phyloP scores from a whole-genome alignment of 129 eudicot species.

The Ambrosia trifida region DNA sequence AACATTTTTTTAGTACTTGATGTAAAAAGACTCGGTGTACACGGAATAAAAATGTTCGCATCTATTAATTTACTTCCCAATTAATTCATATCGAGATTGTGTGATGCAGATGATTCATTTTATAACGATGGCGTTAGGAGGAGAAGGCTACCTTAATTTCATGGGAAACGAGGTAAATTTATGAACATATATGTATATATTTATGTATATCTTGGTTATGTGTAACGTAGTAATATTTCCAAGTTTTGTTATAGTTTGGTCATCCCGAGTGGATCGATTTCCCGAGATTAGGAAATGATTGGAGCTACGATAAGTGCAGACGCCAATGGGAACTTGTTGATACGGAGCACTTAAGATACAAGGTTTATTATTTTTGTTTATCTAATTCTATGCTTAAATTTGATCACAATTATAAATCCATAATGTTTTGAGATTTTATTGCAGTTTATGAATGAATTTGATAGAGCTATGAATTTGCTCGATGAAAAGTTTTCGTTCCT shows the following conservation, averaged over 20 bases:
- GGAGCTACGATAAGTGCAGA: conserved; percentile 87
- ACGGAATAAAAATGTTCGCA: neutral
- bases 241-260: conserved; percentile 65
- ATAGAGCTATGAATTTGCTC: conserved; percentile 85
- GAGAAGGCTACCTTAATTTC: conserved; percentile 98
- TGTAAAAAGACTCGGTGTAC: conserved; percentile 7
- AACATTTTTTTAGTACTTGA: neutral
- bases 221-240: neutral
- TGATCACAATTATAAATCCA: neutral
- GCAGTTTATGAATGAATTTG: conserved; percentile 90
- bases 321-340: conserved; percentile 98
- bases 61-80: conserved; percentile 8
- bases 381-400: neutral
- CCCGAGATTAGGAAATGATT: conserved; percentile 87
- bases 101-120: conserved; percentile 88
- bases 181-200: neutral
- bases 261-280: conserved; percentile 99
- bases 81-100: conserved; percentile 5
- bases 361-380: conserved; percentile 43
- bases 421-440: conserved; percentile 14
- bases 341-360: conserved; percentile 85
- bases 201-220: conserved; percentile 6
- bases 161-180: conserved; percentile 96
- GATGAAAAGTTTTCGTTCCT: conserved; percentile 83
- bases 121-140: conserved; percentile 98